Evolutionary conservation across 176 grass and related monocot species (phyloP).

Genomic region (Ensete glaucum): DNA sequence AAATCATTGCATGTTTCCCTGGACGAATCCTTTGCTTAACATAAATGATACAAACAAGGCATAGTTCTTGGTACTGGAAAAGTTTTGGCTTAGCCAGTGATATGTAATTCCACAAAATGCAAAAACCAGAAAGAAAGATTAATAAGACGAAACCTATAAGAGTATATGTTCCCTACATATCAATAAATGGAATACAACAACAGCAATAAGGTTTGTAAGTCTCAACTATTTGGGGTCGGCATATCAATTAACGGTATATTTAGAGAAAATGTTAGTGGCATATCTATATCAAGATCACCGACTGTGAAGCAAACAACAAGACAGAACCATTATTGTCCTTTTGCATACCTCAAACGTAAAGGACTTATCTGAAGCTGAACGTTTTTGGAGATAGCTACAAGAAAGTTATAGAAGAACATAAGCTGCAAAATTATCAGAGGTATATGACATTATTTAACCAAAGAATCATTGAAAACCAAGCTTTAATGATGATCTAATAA

Average conservation of each 20-base stretch:
- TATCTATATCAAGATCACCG: too few species aligned
- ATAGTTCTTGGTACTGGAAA: neutral
- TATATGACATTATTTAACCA: neutral
- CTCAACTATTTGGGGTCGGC: too few species aligned
- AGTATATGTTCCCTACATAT: too few species aligned
- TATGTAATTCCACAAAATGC: neutral
- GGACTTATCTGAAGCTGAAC: slow-evolving; percentile 44
- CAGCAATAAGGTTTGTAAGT: too few species aligned
- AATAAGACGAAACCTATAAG: neutral
- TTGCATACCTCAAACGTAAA: slow-evolving; percentile 86
- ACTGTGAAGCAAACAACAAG: neutral
- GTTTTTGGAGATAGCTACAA: slow-evolving; percentile 69
- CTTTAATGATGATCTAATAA: neutral
- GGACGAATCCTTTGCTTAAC: neutral
- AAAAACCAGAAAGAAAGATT: neutral
- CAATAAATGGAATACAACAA: too few species aligned
- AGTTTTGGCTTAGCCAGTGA: neutral
- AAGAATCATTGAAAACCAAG: neutral
- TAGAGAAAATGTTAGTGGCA: neutral
- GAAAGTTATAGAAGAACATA: slow-evolving; percentile 9
- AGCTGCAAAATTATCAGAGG: slow-evolving; percentile 8
- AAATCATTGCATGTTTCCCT: neutral
- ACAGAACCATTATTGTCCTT: neutral
- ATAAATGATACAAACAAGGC: neutral
- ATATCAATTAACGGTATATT: neutral